phyloP scores from a whole-genome alignment of 129 eudicot species.

The Tagetes erecta region DNA sequence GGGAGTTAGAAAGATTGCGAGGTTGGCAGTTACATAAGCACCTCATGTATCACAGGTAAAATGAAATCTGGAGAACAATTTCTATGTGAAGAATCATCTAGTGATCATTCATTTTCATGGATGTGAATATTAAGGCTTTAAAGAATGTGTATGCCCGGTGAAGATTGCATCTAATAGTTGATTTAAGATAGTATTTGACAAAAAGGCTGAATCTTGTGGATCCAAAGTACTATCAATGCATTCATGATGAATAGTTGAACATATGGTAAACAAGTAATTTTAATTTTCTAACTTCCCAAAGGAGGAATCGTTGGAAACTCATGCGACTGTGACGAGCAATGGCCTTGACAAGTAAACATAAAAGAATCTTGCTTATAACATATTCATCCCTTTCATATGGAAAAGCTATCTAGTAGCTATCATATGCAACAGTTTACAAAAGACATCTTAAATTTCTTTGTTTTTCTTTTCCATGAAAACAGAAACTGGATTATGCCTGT shows the following conservation, averaged over 20 bases:
- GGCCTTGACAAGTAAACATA: constrained; percentile 9
- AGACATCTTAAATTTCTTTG: not conserved
- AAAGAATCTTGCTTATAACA: not conserved
- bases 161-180: not conserved
- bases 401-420: not conserved
- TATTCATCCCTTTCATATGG: not conserved
- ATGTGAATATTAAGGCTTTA: not conserved
- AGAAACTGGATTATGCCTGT: constrained; percentile 3
- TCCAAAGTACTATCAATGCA: not conserved
- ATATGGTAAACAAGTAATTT: not conserved
- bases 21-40: not conserved
- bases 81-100: constrained; percentile 11
- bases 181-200: not conserved
- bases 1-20: not conserved
- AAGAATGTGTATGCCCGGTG: not conserved
- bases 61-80: not conserved
- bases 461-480: not conserved
- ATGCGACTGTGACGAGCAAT: not conserved
- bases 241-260: not conserved
- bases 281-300: not conserved
- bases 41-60: not conserved
- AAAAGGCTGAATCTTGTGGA: not conserved
- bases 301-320: not conserved
- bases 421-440: not conserved
- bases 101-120: not conserved